phyloP scores from a whole-genome alignment of 768 basidiomycete genomes.

The Mycena galopus region DNA sequence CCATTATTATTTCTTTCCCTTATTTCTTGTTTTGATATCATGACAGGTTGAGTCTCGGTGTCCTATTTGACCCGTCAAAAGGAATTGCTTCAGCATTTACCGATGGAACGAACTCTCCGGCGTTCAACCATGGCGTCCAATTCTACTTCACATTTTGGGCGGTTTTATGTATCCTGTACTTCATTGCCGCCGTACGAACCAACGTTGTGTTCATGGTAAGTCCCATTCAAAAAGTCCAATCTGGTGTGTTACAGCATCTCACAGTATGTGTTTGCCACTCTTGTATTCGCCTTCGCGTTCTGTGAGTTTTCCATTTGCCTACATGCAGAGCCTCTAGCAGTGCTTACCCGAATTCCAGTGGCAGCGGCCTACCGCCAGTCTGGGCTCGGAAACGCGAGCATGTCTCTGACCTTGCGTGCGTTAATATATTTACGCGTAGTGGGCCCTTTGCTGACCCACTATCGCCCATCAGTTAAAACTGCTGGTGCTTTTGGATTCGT shows the following conservation, averaged over 20 bases:
- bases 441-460: neutral
- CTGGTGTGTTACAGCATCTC: neutral
- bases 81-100: constrained; percentile 26
- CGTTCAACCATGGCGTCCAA: constrained; percentile 31
- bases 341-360: constrained; percentile 3
- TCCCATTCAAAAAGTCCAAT: neutral
- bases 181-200: constrained; percentile 31
- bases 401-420: constrained; percentile 16
- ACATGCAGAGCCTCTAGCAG: neutral
- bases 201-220: constrained; percentile 32
- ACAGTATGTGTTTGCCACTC: constrained; percentile 27
- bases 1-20: neutral
- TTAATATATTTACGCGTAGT: neutral
- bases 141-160: constrained; percentile 35
- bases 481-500: constrained; percentile 34
- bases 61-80: constrained; percentile 33
- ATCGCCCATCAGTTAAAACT: constrained; percentile 12
- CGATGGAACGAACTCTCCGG: constrained; percentile 12
- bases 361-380: constrained; percentile 14
- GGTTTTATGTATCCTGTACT: constrained; percentile 26
- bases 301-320: neutral
- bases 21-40: neutral
- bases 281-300: constrained; percentile 26
- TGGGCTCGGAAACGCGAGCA: constrained; percentile 22
- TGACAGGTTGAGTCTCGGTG: constrained; percentile 31